Evolutionary conservation across 2,329 filamentous ascomycete species (phyloP).

Genomic region (Stachybotrys elegans): DNA sequence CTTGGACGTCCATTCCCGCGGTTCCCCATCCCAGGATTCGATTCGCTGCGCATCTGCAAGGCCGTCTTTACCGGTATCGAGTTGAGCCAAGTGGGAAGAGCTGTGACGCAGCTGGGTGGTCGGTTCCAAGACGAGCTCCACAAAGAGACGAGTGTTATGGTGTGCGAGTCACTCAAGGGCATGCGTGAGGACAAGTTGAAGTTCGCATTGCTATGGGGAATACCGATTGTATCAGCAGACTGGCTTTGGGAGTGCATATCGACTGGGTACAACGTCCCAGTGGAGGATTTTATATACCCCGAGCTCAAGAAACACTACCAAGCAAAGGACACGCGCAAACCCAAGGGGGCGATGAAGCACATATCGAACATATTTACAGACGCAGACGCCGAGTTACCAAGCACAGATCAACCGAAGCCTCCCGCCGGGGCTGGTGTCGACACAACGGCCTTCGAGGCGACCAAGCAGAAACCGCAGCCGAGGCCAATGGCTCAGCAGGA

Average conservation of each 20-base stretch:
- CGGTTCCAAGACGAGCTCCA: slow-evolving; percentile 75
- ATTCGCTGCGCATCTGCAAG: slow-evolving; percentile 67
- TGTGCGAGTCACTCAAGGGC: slow-evolving; percentile 58
- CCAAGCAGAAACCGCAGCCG: slow-evolving; percentile 10
- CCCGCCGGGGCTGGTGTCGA: slow-evolving; percentile 27
- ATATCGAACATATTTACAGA: too few relatives aligned
- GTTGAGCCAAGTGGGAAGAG: slow-evolving; percentile 75
- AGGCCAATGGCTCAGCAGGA: slow-evolving; percentile 13
- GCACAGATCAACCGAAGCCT: slow-evolving; percentile 8
- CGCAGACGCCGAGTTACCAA: too few relatives aligned
- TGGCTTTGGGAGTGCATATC: slow-evolving; percentile 85
- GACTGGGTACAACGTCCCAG: slow-evolving; percentile 42
- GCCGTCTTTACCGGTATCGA: slow-evolving; percentile 82
- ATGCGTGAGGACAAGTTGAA: slow-evolving; percentile 72
- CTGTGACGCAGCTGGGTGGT: slow-evolving; percentile 71
- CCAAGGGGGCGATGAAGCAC: not conserved
- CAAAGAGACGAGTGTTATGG: slow-evolving; percentile 64
- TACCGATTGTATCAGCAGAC: slow-evolving; percentile 73
- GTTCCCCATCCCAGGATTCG: slow-evolving; percentile 67
- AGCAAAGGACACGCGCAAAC: slow-evolving; percentile 4
- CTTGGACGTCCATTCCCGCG: slow-evolving; percentile 71
- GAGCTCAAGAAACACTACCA: slow-evolving; percentile 33
- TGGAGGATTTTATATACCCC: slow-evolving; percentile 42
- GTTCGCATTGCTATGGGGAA: slow-evolving; percentile 66
- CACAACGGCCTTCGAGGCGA: slow-evolving; percentile 30